Evolutionary conservation across 2,329 filamentous ascomycete species (phyloP).

Genomic region (Cladosporium sp.): DNA sequence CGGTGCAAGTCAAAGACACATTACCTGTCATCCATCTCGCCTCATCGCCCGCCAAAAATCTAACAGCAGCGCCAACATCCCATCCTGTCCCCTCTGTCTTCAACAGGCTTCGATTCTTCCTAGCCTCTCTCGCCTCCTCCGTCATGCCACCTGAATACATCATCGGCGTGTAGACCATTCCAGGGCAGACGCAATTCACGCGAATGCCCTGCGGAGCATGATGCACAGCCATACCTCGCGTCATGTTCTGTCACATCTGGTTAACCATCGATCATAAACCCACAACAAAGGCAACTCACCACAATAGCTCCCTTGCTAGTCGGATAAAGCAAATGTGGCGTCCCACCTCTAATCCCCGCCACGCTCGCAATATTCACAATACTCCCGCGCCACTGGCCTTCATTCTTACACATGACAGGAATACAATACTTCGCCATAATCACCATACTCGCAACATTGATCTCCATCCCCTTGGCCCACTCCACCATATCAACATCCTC

Average conservation of each 20-base stretch:
- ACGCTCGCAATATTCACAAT: constrained; percentile 63
- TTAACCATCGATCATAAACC: not conserved
- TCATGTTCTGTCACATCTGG: constrained; percentile 44
- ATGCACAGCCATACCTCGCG: constrained; percentile 53
- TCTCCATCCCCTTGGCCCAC: constrained; percentile 55
- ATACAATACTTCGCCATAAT: constrained; percentile 60
- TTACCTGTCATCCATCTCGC: constrained; percentile 45
- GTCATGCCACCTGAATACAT: constrained; percentile 51
- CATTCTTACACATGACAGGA: constrained; percentile 56
- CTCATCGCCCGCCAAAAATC: constrained; percentile 50
- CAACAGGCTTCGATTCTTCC: constrained; percentile 48
- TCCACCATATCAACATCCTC: constrained; percentile 56
- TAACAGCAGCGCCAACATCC: constrained; percentile 50
- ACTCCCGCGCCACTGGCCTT: constrained; percentile 44
- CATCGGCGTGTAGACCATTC: constrained; percentile 24
- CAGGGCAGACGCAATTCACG: constrained; percentile 54
- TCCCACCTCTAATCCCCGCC: constrained; percentile 53
- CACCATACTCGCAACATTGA: constrained; percentile 64
- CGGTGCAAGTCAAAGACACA: not conserved
- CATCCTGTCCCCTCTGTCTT: constrained; percentile 52
- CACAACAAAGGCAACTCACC: constrained; percentile 16
- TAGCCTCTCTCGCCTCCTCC: constrained; percentile 45
- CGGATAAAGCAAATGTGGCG: constrained; percentile 51
- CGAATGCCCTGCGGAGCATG: constrained; percentile 49
- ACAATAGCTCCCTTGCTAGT: constrained; percentile 53